Conservation (phyloP, 75 land plant species). For the Sequoiadendron giganteum region DNA sequence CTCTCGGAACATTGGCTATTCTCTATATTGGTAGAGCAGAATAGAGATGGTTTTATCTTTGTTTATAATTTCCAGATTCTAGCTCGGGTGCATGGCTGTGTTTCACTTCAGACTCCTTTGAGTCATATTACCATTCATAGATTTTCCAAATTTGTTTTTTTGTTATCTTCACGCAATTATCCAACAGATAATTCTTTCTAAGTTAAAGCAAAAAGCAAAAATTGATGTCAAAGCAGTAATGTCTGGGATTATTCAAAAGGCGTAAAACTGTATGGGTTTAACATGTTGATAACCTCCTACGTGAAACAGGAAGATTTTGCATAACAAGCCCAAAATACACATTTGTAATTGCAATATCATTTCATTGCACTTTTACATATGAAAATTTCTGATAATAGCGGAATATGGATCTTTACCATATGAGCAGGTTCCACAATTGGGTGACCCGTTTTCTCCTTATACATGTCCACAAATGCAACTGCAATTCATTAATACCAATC, state of each 20-base stretch:
- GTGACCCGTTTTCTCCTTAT: slow-evolving; percentile 69
- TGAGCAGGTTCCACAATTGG: slow-evolving; percentile 91
- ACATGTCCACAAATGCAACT: slow-evolving; percentile 84
- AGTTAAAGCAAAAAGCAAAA: not conserved
- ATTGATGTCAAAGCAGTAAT: not conserved
- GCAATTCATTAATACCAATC: slow-evolving; percentile 13
- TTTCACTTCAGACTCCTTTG: not conserved
- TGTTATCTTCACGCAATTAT: too few relatives aligned
- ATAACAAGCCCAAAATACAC: not conserved
- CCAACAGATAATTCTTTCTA: not conserved
- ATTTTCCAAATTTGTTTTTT: not conserved
- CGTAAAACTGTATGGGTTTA: not conserved
- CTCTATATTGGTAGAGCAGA: not conserved
- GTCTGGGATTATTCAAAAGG: not conserved
- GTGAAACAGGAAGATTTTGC: not conserved
- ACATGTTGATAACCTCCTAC: not conserved
- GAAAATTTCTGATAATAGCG: not conserved
- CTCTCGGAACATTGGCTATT: not conserved
- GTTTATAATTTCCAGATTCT: not conserved
- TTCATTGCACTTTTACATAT: not conserved
- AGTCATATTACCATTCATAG: too few relatives aligned
- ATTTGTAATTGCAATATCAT: not conserved
- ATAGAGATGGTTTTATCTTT: not conserved
- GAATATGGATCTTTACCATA: slow-evolving; percentile 47
- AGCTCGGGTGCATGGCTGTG: not conserved